These are phyloP conservation scores for Pyrus bretschneideri DNA, from an alignment of 306 rosid genomes.

Conservation along the genomic window DNA sequence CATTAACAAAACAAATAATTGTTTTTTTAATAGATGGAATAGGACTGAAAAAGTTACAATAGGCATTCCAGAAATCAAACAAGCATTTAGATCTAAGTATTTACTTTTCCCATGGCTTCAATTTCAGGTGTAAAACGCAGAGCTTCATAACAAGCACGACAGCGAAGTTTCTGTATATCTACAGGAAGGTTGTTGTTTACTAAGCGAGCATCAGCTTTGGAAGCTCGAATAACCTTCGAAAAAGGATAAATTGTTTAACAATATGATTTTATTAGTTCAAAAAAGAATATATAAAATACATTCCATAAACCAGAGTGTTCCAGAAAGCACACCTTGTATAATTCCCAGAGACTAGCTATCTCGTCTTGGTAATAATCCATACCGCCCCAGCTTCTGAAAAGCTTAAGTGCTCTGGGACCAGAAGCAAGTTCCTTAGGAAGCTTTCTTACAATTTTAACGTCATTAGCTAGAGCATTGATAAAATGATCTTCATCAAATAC, in stretches of 20 bases:
- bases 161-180: conserved; percentile 85
- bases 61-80: conserved; percentile 12
- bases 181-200: conserved; percentile 76
- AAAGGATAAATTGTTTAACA: background rate
- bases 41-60: conserved; percentile 5
- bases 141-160: conserved; percentile 80
- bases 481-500: conserved; percentile 81
- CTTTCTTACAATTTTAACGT: conserved; percentile 62
- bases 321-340: conserved; percentile 45
- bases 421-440: conserved; percentile 55
- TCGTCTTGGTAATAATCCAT: conserved; percentile 68
- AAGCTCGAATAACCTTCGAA: conserved; percentile 72
- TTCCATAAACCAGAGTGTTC: conserved; percentile 8
- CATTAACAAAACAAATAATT: conserved; percentile 7
- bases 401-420: conserved; percentile 45
- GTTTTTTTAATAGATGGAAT: background rate
- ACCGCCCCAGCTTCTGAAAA: conserved; percentile 90
- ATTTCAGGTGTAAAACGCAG: conserved; percentile 78
- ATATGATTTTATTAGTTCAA: conserved; percentile 10
- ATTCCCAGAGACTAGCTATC: conserved; percentile 66
- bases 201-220: conserved; percentile 83
- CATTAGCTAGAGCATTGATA: conserved; percentile 63
- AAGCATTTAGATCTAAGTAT: conserved; percentile 11
- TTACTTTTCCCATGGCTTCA: conserved; percentile 85
- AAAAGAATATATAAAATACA: background rate